Evolutionary conservation across 495 filamentous ascomycete species (phyloP), one percentile per base, ranked within the genome.

Genomic region (Cetradonia linearis): DNA sequence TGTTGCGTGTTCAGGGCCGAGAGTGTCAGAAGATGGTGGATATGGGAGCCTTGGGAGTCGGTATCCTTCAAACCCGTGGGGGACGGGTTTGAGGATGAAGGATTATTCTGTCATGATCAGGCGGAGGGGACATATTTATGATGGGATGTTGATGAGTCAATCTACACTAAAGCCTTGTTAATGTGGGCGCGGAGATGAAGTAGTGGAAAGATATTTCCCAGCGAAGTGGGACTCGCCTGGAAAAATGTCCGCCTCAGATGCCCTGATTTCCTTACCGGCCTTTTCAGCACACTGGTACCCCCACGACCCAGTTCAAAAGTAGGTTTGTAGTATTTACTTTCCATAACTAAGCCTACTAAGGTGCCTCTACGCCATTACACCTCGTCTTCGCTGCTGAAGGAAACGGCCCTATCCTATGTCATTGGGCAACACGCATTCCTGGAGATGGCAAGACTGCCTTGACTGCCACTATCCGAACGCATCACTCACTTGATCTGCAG

Each of bases 81-180:
- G 68, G 69, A 67, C 71, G 72, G 71, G 70, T 71, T 73, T 75
- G 75, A 73, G 71, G 72, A 72, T 67, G 64, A 55, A 69, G 60
- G 62, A 65, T 67, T 66, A 68, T 70, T 62, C 40, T 65, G 30
- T 62, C 55, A 54, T 62, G 46, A 49, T 46, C 55, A 61, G 63
- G 49, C 55, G 34, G 48, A 44, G 27, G 52, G 42, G 55, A 58
- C 63, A 65, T 65, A 44, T 54, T 63, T 61, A 57, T 48, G 18
- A 34, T 16, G 28, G 62, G 16, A 40, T 30, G 31, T 46, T 56
- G 46, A 36, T 59, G 50, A 57, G 36, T 61, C 58, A 60, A 52
- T 48, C 34, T n/a, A 59, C 20, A 42, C 56, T 63, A 63, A 49
- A 37, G 46, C 27, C 25, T 62, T 47, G 54, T 62, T 38, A 28